Evolutionary conservation across 495 filamentous ascomycete genomes (phyloP), one percentile per base, ranked within the genome.

Genomic region (Talaromyces borbonicus): DNA sequence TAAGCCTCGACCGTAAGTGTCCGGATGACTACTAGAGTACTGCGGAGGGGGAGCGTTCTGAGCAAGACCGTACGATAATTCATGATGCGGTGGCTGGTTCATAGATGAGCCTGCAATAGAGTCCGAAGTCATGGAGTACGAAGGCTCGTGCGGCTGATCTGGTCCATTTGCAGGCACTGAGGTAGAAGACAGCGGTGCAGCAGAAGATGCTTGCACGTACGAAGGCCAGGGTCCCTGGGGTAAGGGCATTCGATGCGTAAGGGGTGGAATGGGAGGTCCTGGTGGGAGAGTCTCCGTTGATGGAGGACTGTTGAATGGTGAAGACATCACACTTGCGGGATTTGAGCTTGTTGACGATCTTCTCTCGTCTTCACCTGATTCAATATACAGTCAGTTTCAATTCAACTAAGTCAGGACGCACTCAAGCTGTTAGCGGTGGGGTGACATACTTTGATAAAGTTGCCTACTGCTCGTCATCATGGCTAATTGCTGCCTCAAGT

Each of bases 401-500:
- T 41, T 7, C 11, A 11, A 6, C n/a, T 22, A 2, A 23, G 1
- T 18, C 8, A 38, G 4, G 25, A 7, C 15, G 9, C 1, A 20
- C 22, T 22, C 2, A 15, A 11, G 6, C 5, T 38, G 1, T 12
- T 38, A 9, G 8, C 8, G 6, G 7, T 1, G 0, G 16, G n/a
- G 19, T 29, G 22, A 32, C 26, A n/a, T 18, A 44, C 41, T 32
- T n/a, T 30, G 35, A 48, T 42, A 35, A 8, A 49, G 35, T 14
- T 42, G 29, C 20, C 37, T 27, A 37, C 18, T 40, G 24, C 49
- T 46, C 26, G 46, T 46, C 35, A 54, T 41, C 8, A 48, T 43
- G 18, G 61, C 53, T 29, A 76, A 33, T 50, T 73, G 70, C 16
- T 61, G 60, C 46, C 62, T 63, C 32, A 76, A 56, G 7, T 51